Evolutionary conservation across 352 stramenopile genomes (phyloP), one percentile per base, ranked within the genome.

Genomic region (Lagenidium giganteum): DNA sequence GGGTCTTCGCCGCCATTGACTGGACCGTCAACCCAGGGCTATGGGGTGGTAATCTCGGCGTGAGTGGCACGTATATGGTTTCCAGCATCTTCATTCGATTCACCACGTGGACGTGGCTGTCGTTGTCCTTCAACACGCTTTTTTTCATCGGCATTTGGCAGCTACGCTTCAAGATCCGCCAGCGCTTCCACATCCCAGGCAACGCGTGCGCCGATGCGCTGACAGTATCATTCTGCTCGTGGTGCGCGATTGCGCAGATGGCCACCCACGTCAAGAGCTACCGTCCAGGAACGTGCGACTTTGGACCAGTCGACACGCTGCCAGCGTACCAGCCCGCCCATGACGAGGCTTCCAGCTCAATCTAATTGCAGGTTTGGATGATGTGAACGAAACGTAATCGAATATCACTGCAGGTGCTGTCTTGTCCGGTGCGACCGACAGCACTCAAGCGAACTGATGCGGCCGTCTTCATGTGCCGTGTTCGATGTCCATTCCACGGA

Each of bases 201-300:
- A 61, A n/a, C 32, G 51, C 38, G 12, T 53, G 34, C 39, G 39
- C 26, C 16, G 70, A 83, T 31, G 65, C 43, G 24, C 66, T 50
- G 24, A 52, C 42, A 12, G 34, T 61, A 8, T 63, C 56, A 14
- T 75, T 53, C 27, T 83, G 70, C 56, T 61, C 54, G 21, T 70
- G 57, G 41, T 82, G 64, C 35, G 40, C 54, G 20, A 51, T 80
- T 12, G 64, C 70, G 3, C 70, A 83, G 54, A 68, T 81, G 21
- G 70, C 70, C 4, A 77, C 67, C 2, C 70, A 83, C 56, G 39
- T 71, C 27, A 77, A 78, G 51, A 81, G 65, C 26, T 81, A 83
- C 62, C 65, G 21, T 2, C 65, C 64, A 9, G 63, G 63, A 4
- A 60, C 30, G 26, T 80, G 67, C 29, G 47, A 60, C 33, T 76